These are phyloP conservation scores for Eimeria falciformis DNA, from an alignment of 169 alveolate species.

Conservation along the genomic window DNA sequence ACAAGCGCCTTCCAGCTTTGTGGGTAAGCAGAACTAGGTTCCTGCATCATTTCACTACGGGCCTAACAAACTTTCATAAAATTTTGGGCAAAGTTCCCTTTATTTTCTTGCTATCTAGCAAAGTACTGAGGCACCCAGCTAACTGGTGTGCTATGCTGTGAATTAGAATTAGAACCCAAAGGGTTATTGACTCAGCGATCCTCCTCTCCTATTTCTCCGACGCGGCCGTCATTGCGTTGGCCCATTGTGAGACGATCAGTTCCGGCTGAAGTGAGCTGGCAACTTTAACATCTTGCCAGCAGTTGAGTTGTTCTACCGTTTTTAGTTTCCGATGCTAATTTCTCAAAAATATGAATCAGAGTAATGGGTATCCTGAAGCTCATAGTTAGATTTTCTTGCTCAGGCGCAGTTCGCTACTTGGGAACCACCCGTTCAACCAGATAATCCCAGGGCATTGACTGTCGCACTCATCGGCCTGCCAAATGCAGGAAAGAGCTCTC, in stretches of 20 bases:
- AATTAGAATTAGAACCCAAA: no score
- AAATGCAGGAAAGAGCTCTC: conserved; percentile 88
- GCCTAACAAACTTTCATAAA: no score
- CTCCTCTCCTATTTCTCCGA: not conserved
- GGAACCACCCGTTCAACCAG: conserved; percentile 77
- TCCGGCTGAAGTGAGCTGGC: conserved; percentile 42
- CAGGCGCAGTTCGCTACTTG: conserved; percentile 80
- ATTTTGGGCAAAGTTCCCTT: no score
- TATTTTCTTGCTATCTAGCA: no score
- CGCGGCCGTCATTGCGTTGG: conserved; percentile 25
- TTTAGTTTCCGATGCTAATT: not conserved
- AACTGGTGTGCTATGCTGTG: no score
- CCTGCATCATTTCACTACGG: no score
- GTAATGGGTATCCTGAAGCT: not conserved
- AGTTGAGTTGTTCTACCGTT: no score
- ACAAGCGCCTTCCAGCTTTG: not conserved
- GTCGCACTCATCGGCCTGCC: conserved; percentile 90
- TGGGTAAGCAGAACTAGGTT: conserved; percentile 34
- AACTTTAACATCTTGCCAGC: no score
- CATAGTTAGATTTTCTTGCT: no score
- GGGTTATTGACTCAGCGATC: no score
- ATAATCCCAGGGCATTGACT: conserved; percentile 69
- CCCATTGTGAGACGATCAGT: conserved; percentile 49
- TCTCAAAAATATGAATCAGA: not conserved
- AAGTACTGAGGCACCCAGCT: no score